Base-by-base conservation (phyloP, 2,329 filamentous ascomycete genomes). In the Helotiales sp. region DNA sequence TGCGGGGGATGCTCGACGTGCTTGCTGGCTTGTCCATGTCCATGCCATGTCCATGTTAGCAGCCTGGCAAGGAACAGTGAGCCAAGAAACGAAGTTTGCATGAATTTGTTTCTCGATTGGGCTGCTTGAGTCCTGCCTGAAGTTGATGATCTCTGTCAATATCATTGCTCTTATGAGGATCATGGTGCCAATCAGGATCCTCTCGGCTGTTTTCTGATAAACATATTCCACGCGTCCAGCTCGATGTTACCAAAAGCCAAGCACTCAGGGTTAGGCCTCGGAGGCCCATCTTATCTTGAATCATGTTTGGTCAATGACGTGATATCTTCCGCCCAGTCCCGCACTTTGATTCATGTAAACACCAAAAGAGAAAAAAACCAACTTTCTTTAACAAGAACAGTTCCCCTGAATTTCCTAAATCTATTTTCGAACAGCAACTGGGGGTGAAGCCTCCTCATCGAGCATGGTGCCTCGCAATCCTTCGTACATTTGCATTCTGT, bases 141-240 rank as follows among this genome's bases (percentile, higher is more conserved):
- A 68, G 54, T 63, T 65, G 66, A 69, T 66, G 62, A 69, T 70
- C 69, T 64, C 63, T 67, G 69, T 72, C 71, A 71, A 70, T 75
- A 75, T 68, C 57, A 73, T 60, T 40, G 63, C 71, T 71, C 69
- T 68, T 75, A 74, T 74, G 70, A 65, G 50, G 47, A 70, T 73
- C 70, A 54, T 50, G 49, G 63, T 64, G 60, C 70, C 69, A 72
- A 71, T 71, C 63, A 68, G 30, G 63, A 64, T 55, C 49, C 20
- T 55, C 64, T 65, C 60, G 62, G 69, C 61, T 70, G 70, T 69
- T 60, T 65, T 54, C 45, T 43, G 62, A 61, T 65, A 62, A 65
- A 67, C 63, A 68, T 55, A 50, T 70, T 45, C 69, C 67, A 72
- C 71, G 71, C 72, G 70, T 70, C 68, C 61, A 59, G 55, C 58